Evolutionary conservation across 2,329 filamentous ascomycete genomes (phyloP).

Genomic region (Monilinia laxa): DNA sequence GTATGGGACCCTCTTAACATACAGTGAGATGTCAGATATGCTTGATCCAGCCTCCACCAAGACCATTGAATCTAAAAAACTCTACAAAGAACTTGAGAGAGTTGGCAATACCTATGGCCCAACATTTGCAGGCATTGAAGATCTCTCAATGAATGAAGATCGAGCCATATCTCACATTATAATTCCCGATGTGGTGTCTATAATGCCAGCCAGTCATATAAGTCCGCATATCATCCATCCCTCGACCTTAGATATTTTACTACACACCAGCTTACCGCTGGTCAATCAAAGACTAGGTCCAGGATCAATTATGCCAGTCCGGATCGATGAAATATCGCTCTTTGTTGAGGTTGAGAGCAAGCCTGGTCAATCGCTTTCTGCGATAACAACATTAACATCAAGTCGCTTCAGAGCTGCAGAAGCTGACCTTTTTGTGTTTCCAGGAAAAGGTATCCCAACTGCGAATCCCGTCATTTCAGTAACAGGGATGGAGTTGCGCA

Average conservation of each 20-base stretch:
- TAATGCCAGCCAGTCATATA: constrained; percentile 41
- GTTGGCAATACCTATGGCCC: neutral
- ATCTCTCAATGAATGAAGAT: neutral
- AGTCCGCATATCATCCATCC: constrained; percentile 54
- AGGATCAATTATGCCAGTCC: too few relatives aligned
- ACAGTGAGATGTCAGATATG: too few relatives aligned
- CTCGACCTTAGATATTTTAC: constrained; percentile 49
- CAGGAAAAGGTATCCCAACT: too few relatives aligned
- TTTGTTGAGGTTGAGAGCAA: too few relatives aligned
- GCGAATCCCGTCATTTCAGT: too few relatives aligned
- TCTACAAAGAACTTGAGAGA: neutral
- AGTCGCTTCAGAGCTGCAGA: too few relatives aligned
- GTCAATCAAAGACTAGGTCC: too few relatives aligned
- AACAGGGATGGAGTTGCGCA: too few relatives aligned
- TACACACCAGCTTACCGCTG: neutral
- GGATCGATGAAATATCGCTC: neutral
- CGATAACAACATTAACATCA: too few relatives aligned
- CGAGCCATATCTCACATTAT: neutral
- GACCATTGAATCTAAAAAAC: neutral
- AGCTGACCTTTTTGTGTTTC: too few relatives aligned
- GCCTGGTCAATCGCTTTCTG: too few relatives aligned
- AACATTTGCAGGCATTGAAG: neutral
- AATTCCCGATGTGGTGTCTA: constrained; percentile 16
- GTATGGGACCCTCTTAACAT: too few relatives aligned
- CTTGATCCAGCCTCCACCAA: neutral